phyloP scores from a whole-genome alignment of 805 yeast genomes.

The Pichia californica region DNA sequence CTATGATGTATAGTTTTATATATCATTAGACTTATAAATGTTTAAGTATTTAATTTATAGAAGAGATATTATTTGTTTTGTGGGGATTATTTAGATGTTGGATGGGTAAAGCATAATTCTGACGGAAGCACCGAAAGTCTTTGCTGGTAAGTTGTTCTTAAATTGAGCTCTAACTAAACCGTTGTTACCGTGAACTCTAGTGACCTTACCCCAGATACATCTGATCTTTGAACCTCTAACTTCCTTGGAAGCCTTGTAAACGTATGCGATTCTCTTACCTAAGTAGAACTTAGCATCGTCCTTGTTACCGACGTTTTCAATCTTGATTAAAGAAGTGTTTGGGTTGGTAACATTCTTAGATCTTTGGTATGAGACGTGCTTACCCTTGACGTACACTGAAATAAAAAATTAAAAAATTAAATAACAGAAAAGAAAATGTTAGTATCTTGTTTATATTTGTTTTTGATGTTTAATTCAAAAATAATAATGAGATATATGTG shows the following conservation, averaged over 20 bases:
- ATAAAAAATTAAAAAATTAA: conserved; percentile 5
- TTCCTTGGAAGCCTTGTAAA: conserved; percentile 98
- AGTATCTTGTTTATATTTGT: conserved; percentile 11
- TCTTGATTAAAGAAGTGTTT: conserved; percentile 91
- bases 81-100: conserved; percentile 66
- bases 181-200: conserved; percentile 98
- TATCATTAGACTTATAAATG: conserved; percentile 17
- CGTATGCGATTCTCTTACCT: conserved; percentile 99
- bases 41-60: conserved; percentile 13
- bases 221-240: conserved; percentile 98
- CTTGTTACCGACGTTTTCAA: conserved; percentile 89
- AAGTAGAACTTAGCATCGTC: conserved; percentile 98
- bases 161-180: conserved; percentile 98
- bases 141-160: conserved; percentile 98
- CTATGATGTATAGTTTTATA: conserved; percentile 9
- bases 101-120: conserved; percentile 99
- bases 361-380: conserved; percentile 99
- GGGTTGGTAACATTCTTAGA: conserved; percentile 98
- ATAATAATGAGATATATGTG: not conserved
- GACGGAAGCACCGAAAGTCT: conserved; percentile 99
- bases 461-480: not conserved
- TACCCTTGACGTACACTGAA: conserved; percentile 98
- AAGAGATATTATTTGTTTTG: conserved; percentile 10
- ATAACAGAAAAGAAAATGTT: conserved; percentile 12
- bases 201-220: conserved; percentile 99